A percentile compares a stretch with the other conserved stretches of the same genome.
phyloP scores from a whole-genome alignment of 2,329 filamentous ascomycete genomes.

The Gyromitra esculenta region DNA sequence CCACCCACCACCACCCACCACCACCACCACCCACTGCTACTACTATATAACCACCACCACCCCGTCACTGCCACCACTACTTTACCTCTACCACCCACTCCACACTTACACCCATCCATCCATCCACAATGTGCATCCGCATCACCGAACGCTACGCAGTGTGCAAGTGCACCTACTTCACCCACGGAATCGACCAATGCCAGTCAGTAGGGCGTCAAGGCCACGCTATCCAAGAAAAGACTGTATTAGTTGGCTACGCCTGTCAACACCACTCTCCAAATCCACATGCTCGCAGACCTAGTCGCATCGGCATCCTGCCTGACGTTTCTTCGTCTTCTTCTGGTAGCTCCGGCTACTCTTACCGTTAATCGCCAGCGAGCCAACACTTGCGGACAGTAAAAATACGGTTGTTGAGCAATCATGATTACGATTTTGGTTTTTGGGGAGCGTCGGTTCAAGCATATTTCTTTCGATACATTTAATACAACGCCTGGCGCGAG shows the following conservation, averaged over 20 bases:
- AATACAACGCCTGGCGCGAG: conserved; percentile 40
- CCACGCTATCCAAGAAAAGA: conserved; percentile 77
- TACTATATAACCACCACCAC: background rate
- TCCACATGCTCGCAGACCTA: conserved; percentile 21
- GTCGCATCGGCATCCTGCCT: conserved; percentile 44
- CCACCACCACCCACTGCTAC: background rate
- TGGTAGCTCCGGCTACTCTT: conserved; percentile 47
- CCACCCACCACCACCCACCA: conserved; percentile 9
- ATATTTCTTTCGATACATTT: conserved; percentile 15
- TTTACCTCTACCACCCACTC: background rate
- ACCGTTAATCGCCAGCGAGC: conserved; percentile 21
- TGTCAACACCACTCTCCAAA: conserved; percentile 68
- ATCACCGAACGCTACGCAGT: conserved; percentile 85
- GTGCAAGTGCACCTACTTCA: conserved; percentile 87
- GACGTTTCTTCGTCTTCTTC: conserved; percentile 36
- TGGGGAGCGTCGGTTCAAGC: background rate
- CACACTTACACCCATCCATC: background rate
- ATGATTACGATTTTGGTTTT: conserved; percentile 38
- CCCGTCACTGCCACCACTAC: background rate
- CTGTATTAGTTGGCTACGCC: conserved; percentile 82
- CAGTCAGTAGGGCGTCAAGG: conserved; percentile 76
- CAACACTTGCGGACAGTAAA: background rate
- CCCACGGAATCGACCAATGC: conserved; percentile 86
- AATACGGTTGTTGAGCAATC: conserved; percentile 17
- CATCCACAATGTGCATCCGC: conserved; percentile 79